A percentile compares a stretch with the other conserved stretches of the same genome.
These are phyloP conservation scores for Penicillium concentricum DNA, from an alignment of 2,329 filamentous ascomycete species.

Conservation along the genomic window DNA sequence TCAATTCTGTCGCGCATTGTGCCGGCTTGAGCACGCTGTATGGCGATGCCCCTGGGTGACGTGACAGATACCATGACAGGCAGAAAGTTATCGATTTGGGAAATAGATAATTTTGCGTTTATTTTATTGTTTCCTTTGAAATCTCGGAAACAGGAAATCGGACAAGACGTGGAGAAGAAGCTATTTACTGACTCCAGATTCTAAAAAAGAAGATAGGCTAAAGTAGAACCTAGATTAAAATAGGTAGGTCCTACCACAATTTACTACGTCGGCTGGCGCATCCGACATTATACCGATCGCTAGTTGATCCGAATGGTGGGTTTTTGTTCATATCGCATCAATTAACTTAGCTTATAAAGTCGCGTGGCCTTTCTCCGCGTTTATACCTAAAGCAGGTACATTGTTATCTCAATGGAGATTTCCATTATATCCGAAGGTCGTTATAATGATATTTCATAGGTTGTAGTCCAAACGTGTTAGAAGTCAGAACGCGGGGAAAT, in stretches of 20 bases:
- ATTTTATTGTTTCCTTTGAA: not conserved
- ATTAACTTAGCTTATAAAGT: not conserved
- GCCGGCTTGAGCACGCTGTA: not conserved
- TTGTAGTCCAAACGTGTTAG: too few species aligned
- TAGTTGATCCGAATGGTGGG: slow-evolving; percentile 5
- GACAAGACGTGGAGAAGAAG: not conserved
- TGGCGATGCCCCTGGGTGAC: not conserved
- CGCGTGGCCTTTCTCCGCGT: slow-evolving; percentile 14
- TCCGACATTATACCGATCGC: not conserved
- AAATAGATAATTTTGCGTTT: not conserved
- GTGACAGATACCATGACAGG: not conserved
- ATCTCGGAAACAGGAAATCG: not conserved
- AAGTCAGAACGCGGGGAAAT: too few species aligned
- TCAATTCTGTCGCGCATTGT: not conserved
- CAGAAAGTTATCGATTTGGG: not conserved
- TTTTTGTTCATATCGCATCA: not conserved
- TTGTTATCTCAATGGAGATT: slow-evolving; percentile 5
- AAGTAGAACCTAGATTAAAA: not conserved
- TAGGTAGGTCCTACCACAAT: not conserved
- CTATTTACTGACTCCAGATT: not conserved
- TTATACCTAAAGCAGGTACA: slow-evolving; percentile 14
- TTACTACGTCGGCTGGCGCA: not conserved
- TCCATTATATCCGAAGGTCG: too few species aligned
- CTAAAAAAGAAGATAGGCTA: not conserved
- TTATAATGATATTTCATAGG: too few species aligned